phyloP scores from a whole-genome alignment of 192 early-diverging fungal genomes.

The Entophlyctis helioformis region DNA sequence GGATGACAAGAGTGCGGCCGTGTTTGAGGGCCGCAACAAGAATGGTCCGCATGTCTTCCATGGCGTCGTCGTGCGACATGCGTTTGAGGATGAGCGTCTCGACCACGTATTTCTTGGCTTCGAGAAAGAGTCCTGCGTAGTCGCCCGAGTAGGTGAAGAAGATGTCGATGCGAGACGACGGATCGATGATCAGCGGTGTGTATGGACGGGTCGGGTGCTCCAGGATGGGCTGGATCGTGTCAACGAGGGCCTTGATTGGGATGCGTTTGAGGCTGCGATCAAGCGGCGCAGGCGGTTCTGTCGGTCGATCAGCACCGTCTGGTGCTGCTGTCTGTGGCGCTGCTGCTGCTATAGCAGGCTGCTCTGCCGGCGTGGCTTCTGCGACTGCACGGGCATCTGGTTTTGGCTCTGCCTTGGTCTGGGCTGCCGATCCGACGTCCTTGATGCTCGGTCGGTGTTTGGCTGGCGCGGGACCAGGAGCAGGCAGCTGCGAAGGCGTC shows the following conservation, averaged over 20 bases:
- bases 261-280: neutral
- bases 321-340: too few species aligned
- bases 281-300: neutral
- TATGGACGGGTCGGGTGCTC: conserved; percentile 10
- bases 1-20: conserved; percentile 18
- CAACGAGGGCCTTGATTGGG: conserved; percentile 8
- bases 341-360: too few species aligned
- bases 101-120: conserved; percentile 20
- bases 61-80: conserved; percentile 7
- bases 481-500: too few species aligned
- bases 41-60: conserved; percentile 9
- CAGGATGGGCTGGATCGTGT: conserved; percentile 10
- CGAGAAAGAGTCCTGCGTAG: conserved; percentile 14
- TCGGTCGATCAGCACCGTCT: too few species aligned
- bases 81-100: conserved; percentile 15
- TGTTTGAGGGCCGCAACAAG: conserved; percentile 19
- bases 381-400: too few species aligned
- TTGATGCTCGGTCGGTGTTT: too few species aligned
- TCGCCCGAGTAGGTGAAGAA: conserved; percentile 25
- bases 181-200: conserved; percentile 27
- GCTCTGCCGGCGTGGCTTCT: too few species aligned
- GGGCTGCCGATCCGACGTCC: too few species aligned
- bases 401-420: too few species aligned
- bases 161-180: conserved; percentile 13
- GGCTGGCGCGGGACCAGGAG: too few species aligned